A percentile compares a stretch with the other conserved stretches of the same genome.
Conservation (phyloP, 495 filamentous ascomycete genomes). For the Lasiosphaeria ovina region DNA sequence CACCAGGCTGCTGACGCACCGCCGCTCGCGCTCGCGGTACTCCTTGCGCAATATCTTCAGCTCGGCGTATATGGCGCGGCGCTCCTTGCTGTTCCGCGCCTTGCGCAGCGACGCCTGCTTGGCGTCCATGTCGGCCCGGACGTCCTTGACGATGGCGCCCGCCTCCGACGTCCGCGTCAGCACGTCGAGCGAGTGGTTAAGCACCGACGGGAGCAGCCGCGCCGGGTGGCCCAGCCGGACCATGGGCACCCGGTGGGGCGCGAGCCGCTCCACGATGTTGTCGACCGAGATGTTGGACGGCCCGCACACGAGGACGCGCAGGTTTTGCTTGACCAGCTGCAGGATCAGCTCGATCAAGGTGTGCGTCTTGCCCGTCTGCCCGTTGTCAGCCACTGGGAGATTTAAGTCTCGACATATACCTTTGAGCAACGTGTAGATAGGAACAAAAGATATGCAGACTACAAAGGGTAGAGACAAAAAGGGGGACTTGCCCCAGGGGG, state of each 20-base stretch:
- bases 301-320: conserved; percentile 84
- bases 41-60: conserved; percentile 84
- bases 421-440: neutral
- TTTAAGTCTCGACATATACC: too few species aligned
- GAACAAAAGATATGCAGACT: conserved; percentile 7
- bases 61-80: conserved; percentile 78
- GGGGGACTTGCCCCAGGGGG: conserved; percentile 67
- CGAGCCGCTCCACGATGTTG: conserved; percentile 95
- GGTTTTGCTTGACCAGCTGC: conserved; percentile 69
- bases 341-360: conserved; percentile 93
- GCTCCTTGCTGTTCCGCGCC: conserved; percentile 75
- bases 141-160: conserved; percentile 83
- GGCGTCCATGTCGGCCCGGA: conserved; percentile 87
- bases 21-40: conserved; percentile 78
- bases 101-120: conserved; percentile 89
- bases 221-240: conserved; percentile 92
- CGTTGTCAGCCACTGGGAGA: neutral
- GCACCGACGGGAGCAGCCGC: conserved; percentile 80
- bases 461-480: neutral
- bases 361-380: conserved; percentile 88
- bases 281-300: conserved; percentile 96
- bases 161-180: conserved; percentile 91
- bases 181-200: conserved; percentile 87
- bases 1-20: conserved; percentile 74
- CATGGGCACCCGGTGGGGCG: conserved; percentile 78